A percentile compares a stretch with the other conserved stretches of the same genome.
Evolutionary conservation across 2,329 filamentous ascomycete species (phyloP).

Genomic region (Cercospora berteroae): DNA sequence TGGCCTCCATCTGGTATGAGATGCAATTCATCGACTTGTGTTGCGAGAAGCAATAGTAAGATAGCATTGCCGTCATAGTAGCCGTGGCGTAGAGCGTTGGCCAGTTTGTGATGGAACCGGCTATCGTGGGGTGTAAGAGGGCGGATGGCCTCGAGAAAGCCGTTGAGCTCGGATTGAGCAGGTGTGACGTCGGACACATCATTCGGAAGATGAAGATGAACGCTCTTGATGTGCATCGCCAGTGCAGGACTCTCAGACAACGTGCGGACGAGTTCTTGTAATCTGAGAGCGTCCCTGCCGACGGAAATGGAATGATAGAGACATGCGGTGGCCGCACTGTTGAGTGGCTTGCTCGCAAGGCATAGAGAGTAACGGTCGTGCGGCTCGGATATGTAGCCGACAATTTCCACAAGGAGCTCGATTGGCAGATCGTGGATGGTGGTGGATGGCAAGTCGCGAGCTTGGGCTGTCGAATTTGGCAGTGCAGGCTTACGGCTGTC

Average conservation of each 20-base stretch:
- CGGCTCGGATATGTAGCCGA: neutral
- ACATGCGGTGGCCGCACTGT: neutral
- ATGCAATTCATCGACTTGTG: neutral
- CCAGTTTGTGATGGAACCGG: neutral
- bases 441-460: neutral
- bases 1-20: neutral
- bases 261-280: constrained; percentile 1
- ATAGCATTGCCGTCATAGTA: neutral
- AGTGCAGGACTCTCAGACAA: neutral
- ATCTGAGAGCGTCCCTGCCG: neutral
- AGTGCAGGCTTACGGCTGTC: neutral
- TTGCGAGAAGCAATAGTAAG: constrained; percentile 4
- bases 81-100: neutral
- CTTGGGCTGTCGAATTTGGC: neutral
- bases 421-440: constrained; percentile 1
- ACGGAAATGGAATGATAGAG: neutral
- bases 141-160: neutral
- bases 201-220: neutral
- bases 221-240: neutral
- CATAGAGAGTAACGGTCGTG: neutral
- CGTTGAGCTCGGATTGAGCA: neutral
- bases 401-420: constrained; percentile 3
- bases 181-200: neutral
- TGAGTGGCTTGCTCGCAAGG: neutral
- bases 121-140: neutral